These are phyloP conservation scores for Lactifluus piperatus DNA, from an alignment of 768 basidiomycete genomes.

Conservation along the genomic window DNA sequence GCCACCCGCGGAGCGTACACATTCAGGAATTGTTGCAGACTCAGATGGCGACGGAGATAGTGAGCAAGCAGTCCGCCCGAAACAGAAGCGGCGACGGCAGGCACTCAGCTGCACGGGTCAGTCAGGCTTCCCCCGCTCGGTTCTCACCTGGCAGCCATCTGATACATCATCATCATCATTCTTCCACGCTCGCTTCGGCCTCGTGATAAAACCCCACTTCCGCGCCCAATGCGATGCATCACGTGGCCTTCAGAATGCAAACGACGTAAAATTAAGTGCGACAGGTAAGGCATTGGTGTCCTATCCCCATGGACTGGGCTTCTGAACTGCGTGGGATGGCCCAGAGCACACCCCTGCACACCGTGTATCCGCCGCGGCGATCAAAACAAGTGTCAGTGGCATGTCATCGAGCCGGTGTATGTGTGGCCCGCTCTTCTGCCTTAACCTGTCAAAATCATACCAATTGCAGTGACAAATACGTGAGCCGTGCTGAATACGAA, in stretches of 20 bases:
- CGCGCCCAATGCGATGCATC: slow-evolving; percentile 17
- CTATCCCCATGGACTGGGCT: slow-evolving; percentile 8
- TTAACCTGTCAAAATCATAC: not conserved
- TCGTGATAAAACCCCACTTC: slow-evolving; percentile 24
- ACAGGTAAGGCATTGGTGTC: slow-evolving; percentile 43
- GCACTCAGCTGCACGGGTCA: slow-evolving; percentile 80
- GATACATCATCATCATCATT: slow-evolving; percentile 21
- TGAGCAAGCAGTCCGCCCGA: slow-evolving; percentile 49
- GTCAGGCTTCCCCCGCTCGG: slow-evolving; percentile 23
- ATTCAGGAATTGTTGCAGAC: slow-evolving; percentile 40
- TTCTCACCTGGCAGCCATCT: slow-evolving; percentile 23
- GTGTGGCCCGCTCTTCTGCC: slow-evolving; percentile 26
- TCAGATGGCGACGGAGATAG: slow-evolving; percentile 38
- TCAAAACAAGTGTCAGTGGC: slow-evolving; percentile 75
- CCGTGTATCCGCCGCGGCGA: slow-evolving; percentile 77
- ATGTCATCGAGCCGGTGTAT: slow-evolving; percentile 73
- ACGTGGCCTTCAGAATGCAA: slow-evolving; percentile 56
- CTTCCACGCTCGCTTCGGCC: slow-evolving; percentile 14
- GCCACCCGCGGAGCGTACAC: slow-evolving; percentile 17
- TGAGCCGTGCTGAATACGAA: slow-evolving; percentile 68
- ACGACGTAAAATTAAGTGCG: slow-evolving; percentile 81
- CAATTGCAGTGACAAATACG: slow-evolving; percentile 62
- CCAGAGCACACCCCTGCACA: slow-evolving; percentile 70
- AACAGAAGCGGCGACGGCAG: slow-evolving; percentile 77
- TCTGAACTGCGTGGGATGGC: slow-evolving; percentile 22